Evolutionary conservation across 768 basidiomycete species (phyloP).

Genomic region (Boletus rubroflammeus): DNA sequence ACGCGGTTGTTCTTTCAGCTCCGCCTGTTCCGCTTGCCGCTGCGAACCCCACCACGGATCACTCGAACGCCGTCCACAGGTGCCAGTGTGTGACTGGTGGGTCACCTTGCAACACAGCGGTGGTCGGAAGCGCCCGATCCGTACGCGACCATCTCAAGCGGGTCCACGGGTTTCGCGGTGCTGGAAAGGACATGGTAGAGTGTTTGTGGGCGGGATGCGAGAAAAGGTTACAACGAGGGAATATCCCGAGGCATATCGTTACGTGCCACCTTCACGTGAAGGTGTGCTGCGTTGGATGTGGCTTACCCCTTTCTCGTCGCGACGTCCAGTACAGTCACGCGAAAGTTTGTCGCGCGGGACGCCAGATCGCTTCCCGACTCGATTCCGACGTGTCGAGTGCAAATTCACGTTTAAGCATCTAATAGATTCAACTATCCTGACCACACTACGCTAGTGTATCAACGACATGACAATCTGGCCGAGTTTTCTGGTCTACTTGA

Average conservation of each 20-base stretch:
- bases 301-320: slow-evolving; percentile 15
- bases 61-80: background rate
- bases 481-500: background rate
- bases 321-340: slow-evolving; percentile 19
- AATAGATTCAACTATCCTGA: background rate
- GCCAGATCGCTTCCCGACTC: background rate
- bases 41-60: background rate
- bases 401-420: background rate
- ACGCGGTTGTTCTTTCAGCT: background rate
- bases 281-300: slow-evolving; percentile 11
- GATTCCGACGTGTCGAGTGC: background rate
- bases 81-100: slow-evolving; percentile 5
- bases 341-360: slow-evolving; percentile 7
- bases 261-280: slow-evolving; percentile 12
- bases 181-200: background rate
- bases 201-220: slow-evolving; percentile 18
- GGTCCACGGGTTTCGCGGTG: slow-evolving; percentile 3
- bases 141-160: slow-evolving; percentile 17
- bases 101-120: background rate
- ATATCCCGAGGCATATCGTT: slow-evolving; percentile 17
- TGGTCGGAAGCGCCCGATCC: slow-evolving; percentile 1
- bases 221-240: slow-evolving; percentile 11
- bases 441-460: background rate
- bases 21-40: background rate
- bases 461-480: background rate